Evolutionary conservation across 1,284 basidiomycete genomes (phyloP), one percentile per base, ranked within the genome.

Genomic region (Fomitopsis pinicola): DNA sequence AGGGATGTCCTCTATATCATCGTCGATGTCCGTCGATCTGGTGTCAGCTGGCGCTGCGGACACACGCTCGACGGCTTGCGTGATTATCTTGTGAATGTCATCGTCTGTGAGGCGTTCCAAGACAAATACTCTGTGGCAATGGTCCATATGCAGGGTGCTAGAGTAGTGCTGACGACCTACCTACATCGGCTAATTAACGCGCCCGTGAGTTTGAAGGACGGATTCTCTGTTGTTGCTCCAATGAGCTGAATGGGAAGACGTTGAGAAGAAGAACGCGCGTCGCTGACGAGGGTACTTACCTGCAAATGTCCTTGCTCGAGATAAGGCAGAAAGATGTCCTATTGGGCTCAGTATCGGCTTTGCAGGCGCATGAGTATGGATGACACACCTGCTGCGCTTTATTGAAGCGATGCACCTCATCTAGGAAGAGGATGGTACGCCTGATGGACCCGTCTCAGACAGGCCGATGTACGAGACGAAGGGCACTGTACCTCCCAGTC

Each of bases 201-300:
- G 40, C 84, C 84, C 56, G 86, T 91, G 46, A 93, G 74, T 67
- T 90, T 92, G 78, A 96, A 97, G 1, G 91, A 94, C 0, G 94
- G 94, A 69, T 97, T 97, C 73, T 97, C 94, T 0, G 94, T 97
- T 2, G 94, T 97, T 1, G 94, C 94, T 17, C 92, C 92, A 63
- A 97, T 86, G 40, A 96, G 78, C 81, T 88, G 57, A 59, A 40
- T 12, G 7, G 22, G 15, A 61, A 5, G 71, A 64, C 55, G 8
- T 26, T 50, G 17, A 40, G 12, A 44, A n/a, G 5, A 33, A 22
- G 19, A 40, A n/a, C 28, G 42, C 36, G 52, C 42, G 12, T 55
- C 36, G 15, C 55, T 9, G 15, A 22, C 19, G 2, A 42, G n/a
- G 22, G n/a, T 42, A 58, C n/a, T 57, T 62, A 86, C 87, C 74